Percentiles rank a stretch among this genome's conserved stretches.
phyloP scores from a whole-genome alignment of 169 alveolate species.

The Amoebophrya sp. region DNA sequence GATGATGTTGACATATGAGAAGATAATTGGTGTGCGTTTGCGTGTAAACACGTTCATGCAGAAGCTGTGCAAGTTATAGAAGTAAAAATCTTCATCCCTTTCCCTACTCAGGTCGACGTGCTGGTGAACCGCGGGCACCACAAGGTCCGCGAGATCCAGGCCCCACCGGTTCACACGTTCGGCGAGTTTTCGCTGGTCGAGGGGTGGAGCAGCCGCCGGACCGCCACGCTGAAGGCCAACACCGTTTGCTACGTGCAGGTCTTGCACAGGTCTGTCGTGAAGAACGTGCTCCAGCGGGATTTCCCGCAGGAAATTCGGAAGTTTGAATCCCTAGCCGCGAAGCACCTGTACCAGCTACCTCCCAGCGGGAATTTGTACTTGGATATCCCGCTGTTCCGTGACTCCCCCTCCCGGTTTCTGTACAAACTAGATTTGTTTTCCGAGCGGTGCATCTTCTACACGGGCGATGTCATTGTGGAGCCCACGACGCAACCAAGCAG shows the following conservation, averaged over 20 bases:
- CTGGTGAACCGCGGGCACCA: constrained; percentile 19
- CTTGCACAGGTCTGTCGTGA: not conserved
- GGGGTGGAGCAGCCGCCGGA: not conserved
- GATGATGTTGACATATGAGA: too few species aligned
- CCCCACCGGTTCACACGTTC: not conserved
- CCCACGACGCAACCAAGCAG: too few species aligned
- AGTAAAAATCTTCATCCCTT: too few species aligned
- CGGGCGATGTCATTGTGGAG: not conserved
- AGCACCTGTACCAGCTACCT: not conserved
- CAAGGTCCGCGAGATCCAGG: not conserved
- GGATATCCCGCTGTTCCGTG: not conserved
- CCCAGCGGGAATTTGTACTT: not conserved
- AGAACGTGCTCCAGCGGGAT: not conserved
- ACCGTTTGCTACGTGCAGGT: not conserved
- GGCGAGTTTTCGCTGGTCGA: constrained; percentile 18
- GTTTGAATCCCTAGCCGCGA: not conserved
- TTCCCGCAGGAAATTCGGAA: not conserved
- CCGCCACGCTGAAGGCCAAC: constrained; percentile 8
- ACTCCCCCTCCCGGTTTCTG: not conserved
- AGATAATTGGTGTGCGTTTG: too few species aligned
- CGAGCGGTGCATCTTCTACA: not conserved
- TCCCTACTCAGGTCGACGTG: not conserved
- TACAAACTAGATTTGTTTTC: not conserved
- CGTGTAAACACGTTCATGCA: too few species aligned
- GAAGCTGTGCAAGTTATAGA: too few species aligned